phyloP scores from a whole-genome alignment of 176 grass and related monocot genomes.

The Ampelocalamus luodianensis region DNA sequence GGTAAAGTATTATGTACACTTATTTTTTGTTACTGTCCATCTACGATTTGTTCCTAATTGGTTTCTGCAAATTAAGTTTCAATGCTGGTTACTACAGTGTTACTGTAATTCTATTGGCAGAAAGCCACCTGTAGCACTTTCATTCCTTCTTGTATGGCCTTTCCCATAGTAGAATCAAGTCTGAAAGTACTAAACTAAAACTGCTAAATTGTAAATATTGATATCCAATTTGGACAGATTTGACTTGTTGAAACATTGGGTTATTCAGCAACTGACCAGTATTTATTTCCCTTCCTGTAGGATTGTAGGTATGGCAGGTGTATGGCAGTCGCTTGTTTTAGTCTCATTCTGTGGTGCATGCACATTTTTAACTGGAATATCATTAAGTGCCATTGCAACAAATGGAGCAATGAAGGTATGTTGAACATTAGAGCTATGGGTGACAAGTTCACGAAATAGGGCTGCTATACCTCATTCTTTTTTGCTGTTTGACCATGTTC shows the following conservation, averaged over 20 bases:
- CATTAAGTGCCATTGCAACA: slow-evolving; percentile 97
- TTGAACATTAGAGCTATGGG: background rate
- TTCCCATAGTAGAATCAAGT: slow-evolving; percentile 21
- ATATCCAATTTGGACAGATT: slow-evolving; percentile 8
- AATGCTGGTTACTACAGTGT: background rate
- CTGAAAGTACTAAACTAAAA: slow-evolving; percentile 12
- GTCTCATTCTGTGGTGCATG: slow-evolving; percentile 91
- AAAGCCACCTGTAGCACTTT: background rate
- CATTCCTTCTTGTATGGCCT: slow-evolving; percentile 21
- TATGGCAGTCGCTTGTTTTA: slow-evolving; percentile 79
- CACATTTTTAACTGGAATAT: slow-evolving; percentile 93
- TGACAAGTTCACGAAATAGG: slow-evolving; percentile 23
- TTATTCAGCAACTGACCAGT: slow-evolving; percentile 28
- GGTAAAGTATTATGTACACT: slow-evolving; percentile 55
- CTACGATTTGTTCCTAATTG: slow-evolving; percentile 6
- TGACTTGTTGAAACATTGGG: slow-evolving; percentile 1
- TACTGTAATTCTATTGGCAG: slow-evolving; percentile 23
- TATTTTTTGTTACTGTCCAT: slow-evolving; percentile 22
- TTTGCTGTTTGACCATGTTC: background rate
- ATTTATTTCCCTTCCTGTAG: slow-evolving; percentile 58
- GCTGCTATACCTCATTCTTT: background rate
- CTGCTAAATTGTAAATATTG: slow-evolving; percentile 9
- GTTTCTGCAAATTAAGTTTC: slow-evolving; percentile 14
- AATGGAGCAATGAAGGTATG: slow-evolving; percentile 99
- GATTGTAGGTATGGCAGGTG: slow-evolving; percentile 98